Evolutionary conservation across 169 alveolate genomes (phyloP).

Genomic region (Plasmodium adleri): DNA sequence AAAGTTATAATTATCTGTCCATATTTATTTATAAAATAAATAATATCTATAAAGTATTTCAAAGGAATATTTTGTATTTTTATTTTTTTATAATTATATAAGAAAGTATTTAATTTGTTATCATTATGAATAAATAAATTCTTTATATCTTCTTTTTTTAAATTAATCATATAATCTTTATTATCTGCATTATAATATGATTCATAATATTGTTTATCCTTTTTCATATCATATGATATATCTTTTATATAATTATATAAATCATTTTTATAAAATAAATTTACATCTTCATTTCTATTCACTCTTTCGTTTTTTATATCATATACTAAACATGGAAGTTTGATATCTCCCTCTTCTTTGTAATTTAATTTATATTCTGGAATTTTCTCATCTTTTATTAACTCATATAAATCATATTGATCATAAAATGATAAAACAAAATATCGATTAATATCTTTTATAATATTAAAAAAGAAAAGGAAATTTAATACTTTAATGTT

Average conservation of each 20-base stretch:
- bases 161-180: background rate
- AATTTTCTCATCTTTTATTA: background rate
- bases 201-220: too few relatives aligned
- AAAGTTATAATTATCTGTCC: too few relatives aligned
- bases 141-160: background rate
- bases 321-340: background rate
- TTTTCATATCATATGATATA: too few relatives aligned
- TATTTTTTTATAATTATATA: slow-evolving; percentile 31
- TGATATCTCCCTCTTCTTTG: background rate
- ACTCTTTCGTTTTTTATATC: background rate
- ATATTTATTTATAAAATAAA: slow-evolving; percentile 28
- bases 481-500: background rate
- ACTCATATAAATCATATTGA: background rate
- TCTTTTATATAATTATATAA: too few relatives aligned
- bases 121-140: background rate
- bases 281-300: background rate
- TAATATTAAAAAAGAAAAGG: background rate
- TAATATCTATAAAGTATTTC: background rate
- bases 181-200: background rate
- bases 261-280: too few relatives aligned
- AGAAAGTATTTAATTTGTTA: slow-evolving; percentile 16
- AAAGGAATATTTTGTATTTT: background rate
- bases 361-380: background rate
- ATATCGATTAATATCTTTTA: slow-evolving; percentile 1
- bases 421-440: background rate